Evolutionary conservation across 1,284 basidiomycete species (phyloP).

Genomic region (Ceratobasidium theobromae): DNA sequence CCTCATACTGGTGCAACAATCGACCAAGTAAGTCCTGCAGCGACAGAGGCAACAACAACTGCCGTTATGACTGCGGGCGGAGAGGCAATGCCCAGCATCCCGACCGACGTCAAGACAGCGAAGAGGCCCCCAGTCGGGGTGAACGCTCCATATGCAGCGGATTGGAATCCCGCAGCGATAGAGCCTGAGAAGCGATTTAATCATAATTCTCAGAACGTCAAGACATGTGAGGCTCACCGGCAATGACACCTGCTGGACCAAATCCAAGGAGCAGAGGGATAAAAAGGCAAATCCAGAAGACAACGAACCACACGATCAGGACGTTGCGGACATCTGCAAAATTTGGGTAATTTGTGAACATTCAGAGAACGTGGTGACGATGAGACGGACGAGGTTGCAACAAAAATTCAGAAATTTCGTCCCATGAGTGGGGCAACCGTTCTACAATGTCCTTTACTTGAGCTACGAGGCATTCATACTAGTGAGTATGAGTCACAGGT

Average conservation of each 20-base stretch:
- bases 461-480: too few relatives aligned
- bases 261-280: constrained; percentile 23
- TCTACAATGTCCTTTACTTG: background rate
- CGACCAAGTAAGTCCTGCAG: background rate
- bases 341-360: background rate
- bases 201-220: background rate
- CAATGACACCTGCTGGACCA: constrained; percentile 8
- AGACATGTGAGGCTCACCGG: background rate
- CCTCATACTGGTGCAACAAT: too few relatives aligned
- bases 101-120: constrained; percentile 10
- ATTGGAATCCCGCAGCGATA: constrained; percentile 9
- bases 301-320: constrained; percentile 20
- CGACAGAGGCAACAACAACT: background rate
- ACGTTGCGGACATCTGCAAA: constrained; percentile 6
- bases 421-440: background rate
- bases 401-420: constrained; percentile 2
- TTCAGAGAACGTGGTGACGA: background rate
- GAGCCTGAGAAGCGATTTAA: background rate
- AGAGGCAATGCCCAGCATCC: constrained; percentile 16
- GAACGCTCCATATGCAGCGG: constrained; percentile 17
- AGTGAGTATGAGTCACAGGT: too few relatives aligned
- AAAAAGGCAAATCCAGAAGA: constrained; percentile 15
- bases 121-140: constrained; percentile 22
- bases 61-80: constrained; percentile 1
- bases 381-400: constrained; percentile 7